Evolutionary conservation across 352 stramenopile species (phyloP).

Genomic region (Elongisporangium senticosum): DNA sequence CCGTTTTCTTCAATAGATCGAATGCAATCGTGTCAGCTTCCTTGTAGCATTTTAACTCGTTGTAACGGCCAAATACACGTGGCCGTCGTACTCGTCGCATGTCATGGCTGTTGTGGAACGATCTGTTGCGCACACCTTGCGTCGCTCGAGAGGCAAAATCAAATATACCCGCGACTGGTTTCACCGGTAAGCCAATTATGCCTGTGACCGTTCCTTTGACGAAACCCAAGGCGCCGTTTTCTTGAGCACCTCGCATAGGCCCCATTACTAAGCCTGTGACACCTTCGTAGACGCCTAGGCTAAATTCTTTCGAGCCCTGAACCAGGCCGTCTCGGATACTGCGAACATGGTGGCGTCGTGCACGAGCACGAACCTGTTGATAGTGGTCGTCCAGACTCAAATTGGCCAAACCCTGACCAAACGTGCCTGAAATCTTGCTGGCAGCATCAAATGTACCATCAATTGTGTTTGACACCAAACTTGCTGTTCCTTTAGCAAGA

Average conservation of each 20-base stretch:
- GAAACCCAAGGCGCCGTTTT: slow-evolving; percentile 77
- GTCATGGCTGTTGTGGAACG: slow-evolving; percentile 69
- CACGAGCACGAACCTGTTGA: slow-evolving; percentile 76
- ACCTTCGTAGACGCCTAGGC: slow-evolving; percentile 79
- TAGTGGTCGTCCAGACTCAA: slow-evolving; percentile 86
- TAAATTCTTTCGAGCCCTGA: slow-evolving; percentile 82
- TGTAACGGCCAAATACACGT: slow-evolving; percentile 86
- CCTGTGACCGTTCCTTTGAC: slow-evolving; percentile 83
- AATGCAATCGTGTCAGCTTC: slow-evolving; percentile 85
- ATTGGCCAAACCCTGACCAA: slow-evolving; percentile 82
- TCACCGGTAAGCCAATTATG: slow-evolving; percentile 83
- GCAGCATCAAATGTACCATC: slow-evolving; percentile 85
- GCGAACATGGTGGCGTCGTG: slow-evolving; percentile 69
- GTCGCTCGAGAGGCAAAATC: slow-evolving; percentile 86
- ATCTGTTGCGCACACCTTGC: slow-evolving; percentile 81
- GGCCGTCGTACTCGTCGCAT: slow-evolving; percentile 74
- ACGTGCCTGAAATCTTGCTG: slow-evolving; percentile 86
- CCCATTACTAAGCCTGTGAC: slow-evolving; percentile 76
- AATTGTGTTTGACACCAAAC: slow-evolving; percentile 82
- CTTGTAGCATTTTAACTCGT: slow-evolving; percentile 87
- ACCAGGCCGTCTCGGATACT: slow-evolving; percentile 75
- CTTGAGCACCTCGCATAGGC: slow-evolving; percentile 76
- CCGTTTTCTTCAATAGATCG: slow-evolving; percentile 74
- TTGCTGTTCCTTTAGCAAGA: slow-evolving; percentile 81
- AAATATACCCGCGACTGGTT: slow-evolving; percentile 85